These are phyloP conservation scores for Fusarium chuoi DNA, from an alignment of 2,329 filamentous ascomycete species.

Conservation along the genomic window DNA sequence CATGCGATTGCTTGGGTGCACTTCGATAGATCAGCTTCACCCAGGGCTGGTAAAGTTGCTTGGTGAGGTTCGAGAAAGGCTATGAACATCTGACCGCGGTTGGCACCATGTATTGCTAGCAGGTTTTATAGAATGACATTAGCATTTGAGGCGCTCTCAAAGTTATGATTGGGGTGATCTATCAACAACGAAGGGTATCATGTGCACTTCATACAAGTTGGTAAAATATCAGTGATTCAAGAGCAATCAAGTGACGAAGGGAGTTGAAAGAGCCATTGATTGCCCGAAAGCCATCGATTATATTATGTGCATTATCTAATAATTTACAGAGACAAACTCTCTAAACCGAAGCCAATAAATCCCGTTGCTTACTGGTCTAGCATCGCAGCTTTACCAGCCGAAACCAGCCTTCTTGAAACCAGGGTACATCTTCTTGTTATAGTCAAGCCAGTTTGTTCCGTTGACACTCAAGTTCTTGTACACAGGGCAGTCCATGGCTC, in stretches of 20 bases:
- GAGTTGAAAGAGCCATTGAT: background rate
- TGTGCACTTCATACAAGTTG: background rate
- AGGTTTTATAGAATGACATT: rapidly evolving
- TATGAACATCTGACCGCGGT: background rate
- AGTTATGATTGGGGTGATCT: background rate
- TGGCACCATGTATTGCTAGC: background rate
- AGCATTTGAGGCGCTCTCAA: too few species aligned
- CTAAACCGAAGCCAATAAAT: background rate
- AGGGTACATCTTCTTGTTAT: constrained; percentile 31
- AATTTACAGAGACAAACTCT: background rate
- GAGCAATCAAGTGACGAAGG: too few species aligned
- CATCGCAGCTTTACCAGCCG: constrained; percentile 18
- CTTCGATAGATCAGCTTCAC: constrained; percentile 74
- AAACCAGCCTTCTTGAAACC: constrained; percentile 38
- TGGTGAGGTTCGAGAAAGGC: background rate
- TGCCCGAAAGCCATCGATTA: background rate
- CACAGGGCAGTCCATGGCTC: constrained; percentile 23
- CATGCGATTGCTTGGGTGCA: constrained; percentile 89
- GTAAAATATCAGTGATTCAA: background rate
- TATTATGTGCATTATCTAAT: background rate
- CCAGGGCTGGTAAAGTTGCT: background rate
- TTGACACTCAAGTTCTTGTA: constrained; percentile 34
- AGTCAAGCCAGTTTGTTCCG: constrained; percentile 35
- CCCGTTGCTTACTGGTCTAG: background rate
- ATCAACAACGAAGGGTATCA: background rate